Percentiles rank a stretch among this genome's conserved stretches.
Conservation (phyloP, 176 grass and related monocot genomes). For the Eleusine coracana region DNA sequence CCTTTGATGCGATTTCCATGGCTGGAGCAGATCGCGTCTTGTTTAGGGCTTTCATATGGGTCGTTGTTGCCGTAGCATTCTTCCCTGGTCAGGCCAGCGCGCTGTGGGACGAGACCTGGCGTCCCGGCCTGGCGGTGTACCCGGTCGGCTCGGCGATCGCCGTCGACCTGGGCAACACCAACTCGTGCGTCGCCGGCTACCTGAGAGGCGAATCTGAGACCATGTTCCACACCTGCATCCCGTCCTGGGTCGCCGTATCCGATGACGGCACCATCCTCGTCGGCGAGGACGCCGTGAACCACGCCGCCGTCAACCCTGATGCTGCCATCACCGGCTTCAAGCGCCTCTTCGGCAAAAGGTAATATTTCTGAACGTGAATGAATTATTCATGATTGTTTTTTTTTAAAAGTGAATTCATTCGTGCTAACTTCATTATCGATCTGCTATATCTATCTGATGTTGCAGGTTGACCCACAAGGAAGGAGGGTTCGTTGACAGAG, state of each 20-base stretch:
- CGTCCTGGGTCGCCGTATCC: constrained; percentile 20
- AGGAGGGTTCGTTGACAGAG: not conserved
- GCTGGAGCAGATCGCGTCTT: not conserved
- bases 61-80: not conserved
- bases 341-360: constrained; percentile 8
- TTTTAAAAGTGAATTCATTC: no score
- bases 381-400: no score
- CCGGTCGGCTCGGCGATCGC: not conserved
- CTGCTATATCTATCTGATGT: not conserved
- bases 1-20: not conserved
- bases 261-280: constrained; percentile 6
- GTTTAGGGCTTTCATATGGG: not conserved
- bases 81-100: not conserved
- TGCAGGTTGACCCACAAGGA: not conserved
- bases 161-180: constrained; percentile 30
- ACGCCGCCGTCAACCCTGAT: not conserved
- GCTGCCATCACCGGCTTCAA: constrained; percentile 22
- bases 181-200: constrained; percentile 21
- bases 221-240: constrained; percentile 19
- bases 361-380: not conserved
- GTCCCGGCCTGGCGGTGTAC: not conserved
- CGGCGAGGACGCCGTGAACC: constrained; percentile 26
- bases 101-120: not conserved
- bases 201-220: not conserved
- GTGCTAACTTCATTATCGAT: not conserved